Evolutionary conservation across 139 green algal genomes (phyloP), one percentile per base, ranked within the genome.

Genomic region (Nannochloris sp.): DNA sequence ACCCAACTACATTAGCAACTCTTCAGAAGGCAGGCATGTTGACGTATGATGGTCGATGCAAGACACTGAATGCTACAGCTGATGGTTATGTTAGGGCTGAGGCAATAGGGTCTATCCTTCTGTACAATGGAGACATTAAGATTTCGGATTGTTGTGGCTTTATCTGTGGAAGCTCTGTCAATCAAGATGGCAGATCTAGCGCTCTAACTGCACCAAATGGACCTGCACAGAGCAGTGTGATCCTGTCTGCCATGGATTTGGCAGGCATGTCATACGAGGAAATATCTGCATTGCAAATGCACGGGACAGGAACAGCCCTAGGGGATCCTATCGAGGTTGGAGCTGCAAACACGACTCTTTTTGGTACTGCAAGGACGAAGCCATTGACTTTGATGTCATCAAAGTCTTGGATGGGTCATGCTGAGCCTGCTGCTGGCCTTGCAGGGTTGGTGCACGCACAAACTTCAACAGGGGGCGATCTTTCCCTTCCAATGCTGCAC

Each of bases 271-370:
- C 51, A 5, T 17, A n/a, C 6, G 20, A 49, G 1, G 79, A 71
- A 0, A 30, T 83, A 9, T 6, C 43, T 10, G 56, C 30, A 4
- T 65, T 96, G 64, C 70, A 87, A 63, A 65, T 81, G 59, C 77
- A 84, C 29, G 89, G 88, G 64, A 96, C 89, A 1, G 89, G 89
- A 23, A 96, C 89, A 11, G 68, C 85, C 5, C 78, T 96, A 43
- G 89, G 89, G 4, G 89, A 95, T 66, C 87, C 89, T 25, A 95
- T 95, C 29, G 89, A 95, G 65, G 62, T 95, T 9, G 85, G 85
- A 0, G 86, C 88, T 6, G 65, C 65, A 13, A 46, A 57, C 5
- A 40, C 70, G 14, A 40, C 63, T 44, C 28, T 72, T 25, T 29
- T 64, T 53, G 40, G 12, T 23, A 50, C 23, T 48, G 12, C 58